Evolutionary conservation across 306 rosid genomes (phyloP).

Genomic region (Quercus dentata): DNA sequence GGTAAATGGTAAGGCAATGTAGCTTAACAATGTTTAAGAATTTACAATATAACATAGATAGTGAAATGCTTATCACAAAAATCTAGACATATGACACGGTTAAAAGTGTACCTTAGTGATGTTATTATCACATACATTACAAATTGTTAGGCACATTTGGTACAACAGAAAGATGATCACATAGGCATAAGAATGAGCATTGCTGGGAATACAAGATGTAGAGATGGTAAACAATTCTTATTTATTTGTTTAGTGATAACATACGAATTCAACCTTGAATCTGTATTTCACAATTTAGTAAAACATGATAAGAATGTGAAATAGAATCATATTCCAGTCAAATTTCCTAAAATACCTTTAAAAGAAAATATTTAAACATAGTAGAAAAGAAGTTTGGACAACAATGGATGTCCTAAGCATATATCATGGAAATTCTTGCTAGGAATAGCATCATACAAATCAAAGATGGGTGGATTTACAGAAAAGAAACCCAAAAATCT

Average conservation of each 20-base stretch:
- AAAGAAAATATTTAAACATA: no score
- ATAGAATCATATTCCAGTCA: no score
- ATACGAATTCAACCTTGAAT: no score
- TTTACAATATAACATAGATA: neutral
- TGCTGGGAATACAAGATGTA: no score
- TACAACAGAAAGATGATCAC: no score
- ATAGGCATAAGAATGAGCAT: no score
- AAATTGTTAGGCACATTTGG: neutral
- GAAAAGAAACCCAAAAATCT: neutral
- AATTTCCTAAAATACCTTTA: no score
- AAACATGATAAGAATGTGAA: neutral
- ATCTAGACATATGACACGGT: neutral
- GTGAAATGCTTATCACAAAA: neutral
- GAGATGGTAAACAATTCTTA: no score
- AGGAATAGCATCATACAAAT: neutral
- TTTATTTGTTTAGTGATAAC: no score
- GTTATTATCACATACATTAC: neutral
- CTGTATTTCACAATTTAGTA: no score
- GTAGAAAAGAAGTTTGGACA: neutral
- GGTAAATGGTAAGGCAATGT: neutral
- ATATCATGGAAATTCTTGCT: neutral
- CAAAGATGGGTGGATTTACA: neutral
- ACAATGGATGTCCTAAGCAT: neutral
- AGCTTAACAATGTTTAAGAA: neutral
- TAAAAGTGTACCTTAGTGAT: neutral